A percentile compares a stretch with the other conserved stretches of the same genome.
These are phyloP conservation scores for Escovopsis sp. DNA, from an alignment of 2,329 filamentous ascomycete species.

Conservation along the genomic window DNA sequence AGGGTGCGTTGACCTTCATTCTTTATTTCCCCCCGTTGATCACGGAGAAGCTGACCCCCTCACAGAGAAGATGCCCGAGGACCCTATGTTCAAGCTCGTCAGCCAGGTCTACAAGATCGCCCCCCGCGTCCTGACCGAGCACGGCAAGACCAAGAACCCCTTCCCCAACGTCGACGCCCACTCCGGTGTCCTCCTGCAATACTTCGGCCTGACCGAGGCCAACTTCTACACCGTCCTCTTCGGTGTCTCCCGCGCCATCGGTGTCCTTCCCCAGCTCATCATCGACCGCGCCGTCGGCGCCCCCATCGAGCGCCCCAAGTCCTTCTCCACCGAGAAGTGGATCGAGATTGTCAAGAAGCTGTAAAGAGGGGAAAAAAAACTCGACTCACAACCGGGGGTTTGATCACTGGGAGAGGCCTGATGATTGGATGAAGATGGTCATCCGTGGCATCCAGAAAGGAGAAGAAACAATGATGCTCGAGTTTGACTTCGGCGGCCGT, in stretches of 20 bases:
- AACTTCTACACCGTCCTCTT: slow-evolving; percentile 99
- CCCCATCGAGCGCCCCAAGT: slow-evolving; percentile 97
- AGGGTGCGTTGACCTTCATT: slow-evolving; percentile 25
- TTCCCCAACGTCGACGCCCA: slow-evolving; percentile 98
- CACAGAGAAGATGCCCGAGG: slow-evolving; percentile 69
- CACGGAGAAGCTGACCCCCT: slow-evolving; percentile 13
- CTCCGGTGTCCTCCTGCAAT: slow-evolving; percentile 97
- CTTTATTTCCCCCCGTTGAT: neutral
- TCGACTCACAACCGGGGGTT: neutral
- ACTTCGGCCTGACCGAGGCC: slow-evolving; percentile 97
- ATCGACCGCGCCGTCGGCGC: slow-evolving; percentile 95
- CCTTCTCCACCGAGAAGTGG: slow-evolving; percentile 94
- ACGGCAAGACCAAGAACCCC: slow-evolving; percentile 99
- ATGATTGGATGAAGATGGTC: too few species aligned
- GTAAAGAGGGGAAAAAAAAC: slow-evolving; percentile 34
- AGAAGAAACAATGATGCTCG: slow-evolving; percentile 1
- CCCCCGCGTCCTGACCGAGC: slow-evolving; percentile 91
- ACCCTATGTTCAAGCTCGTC: slow-evolving; percentile 99
- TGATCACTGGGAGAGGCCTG: neutral
- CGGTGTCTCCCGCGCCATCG: slow-evolving; percentile 93
- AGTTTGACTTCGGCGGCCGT: neutral
- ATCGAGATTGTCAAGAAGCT: slow-evolving; percentile 86
- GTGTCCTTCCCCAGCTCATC: slow-evolving; percentile 98
- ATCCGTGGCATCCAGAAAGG: too few species aligned
- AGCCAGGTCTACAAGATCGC: slow-evolving; percentile 99